Percentiles rank a stretch among this genome's conserved stretches.
These are phyloP conservation scores for Cladophialophora psammophila DNA, from an alignment of 2,329 filamentous ascomycete species.

Conservation along the genomic window DNA sequence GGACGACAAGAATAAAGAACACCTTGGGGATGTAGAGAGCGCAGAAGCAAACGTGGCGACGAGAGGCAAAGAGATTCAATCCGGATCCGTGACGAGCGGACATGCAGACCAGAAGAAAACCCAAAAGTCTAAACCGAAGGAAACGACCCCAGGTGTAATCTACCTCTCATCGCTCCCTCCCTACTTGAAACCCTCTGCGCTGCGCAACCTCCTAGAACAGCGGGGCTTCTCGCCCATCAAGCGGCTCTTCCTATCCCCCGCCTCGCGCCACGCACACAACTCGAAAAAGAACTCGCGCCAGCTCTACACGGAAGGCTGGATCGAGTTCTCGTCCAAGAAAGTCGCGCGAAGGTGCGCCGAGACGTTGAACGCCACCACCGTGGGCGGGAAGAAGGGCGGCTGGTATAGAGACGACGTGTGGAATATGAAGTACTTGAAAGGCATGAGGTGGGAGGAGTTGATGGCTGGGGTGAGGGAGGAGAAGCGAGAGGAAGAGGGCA, in stretches of 20 bases:
- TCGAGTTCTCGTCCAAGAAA: slow-evolving; percentile 56
- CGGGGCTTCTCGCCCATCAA: slow-evolving; percentile 54
- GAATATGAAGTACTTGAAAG: slow-evolving; percentile 56
- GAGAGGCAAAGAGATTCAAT: slow-evolving; percentile 56
- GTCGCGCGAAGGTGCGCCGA: slow-evolving; percentile 55
- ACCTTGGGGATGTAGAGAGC: not conserved
- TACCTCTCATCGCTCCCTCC: slow-evolving; percentile 56
- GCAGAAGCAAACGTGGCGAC: slow-evolving; percentile 57
- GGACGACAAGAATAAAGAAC: not conserved
- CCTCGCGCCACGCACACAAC: slow-evolving; percentile 41
- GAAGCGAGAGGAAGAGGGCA: slow-evolving; percentile 51
- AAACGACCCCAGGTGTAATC: slow-evolving; percentile 47
- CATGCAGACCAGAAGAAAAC: not conserved
- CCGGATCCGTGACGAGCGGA: not conserved
- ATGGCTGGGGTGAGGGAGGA: slow-evolving; percentile 55
- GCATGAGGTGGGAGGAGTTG: slow-evolving; percentile 54
- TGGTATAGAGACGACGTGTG: slow-evolving; percentile 57
- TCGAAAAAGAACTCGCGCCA: slow-evolving; percentile 47
- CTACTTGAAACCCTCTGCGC: slow-evolving; percentile 56
- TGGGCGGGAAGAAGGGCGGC: slow-evolving; percentile 54
- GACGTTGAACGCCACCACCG: slow-evolving; percentile 53
- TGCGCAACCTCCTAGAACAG: slow-evolving; percentile 52
- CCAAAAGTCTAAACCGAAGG: slow-evolving; percentile 36
- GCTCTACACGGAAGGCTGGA: slow-evolving; percentile 56
- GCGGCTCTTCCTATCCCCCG: slow-evolving; percentile 53